These are phyloP conservation scores for Ajuga reptans DNA, from an alignment of 305 asterid genomes.

Conservation along the genomic window DNA sequence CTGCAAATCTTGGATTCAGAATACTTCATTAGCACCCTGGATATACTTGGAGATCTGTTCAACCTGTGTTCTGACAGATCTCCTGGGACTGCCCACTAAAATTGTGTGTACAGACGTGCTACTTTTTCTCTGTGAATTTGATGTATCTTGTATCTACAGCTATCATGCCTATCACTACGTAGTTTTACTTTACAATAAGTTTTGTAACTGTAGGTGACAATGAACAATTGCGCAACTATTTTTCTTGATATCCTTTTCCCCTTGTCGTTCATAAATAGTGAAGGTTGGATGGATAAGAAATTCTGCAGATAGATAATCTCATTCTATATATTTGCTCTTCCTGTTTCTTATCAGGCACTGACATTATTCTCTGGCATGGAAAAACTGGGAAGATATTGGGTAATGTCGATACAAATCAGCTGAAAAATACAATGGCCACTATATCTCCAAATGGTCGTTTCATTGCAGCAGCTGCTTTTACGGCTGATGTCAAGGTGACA, in stretches of 20 bases:
- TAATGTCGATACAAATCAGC: conserved; percentile 87
- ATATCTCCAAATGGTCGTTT: conserved; percentile 96
- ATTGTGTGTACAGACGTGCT: neutral
- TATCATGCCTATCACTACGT: conserved; percentile 9
- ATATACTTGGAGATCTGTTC: neutral
- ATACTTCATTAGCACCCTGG: neutral
- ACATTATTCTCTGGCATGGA: conserved; percentile 84
- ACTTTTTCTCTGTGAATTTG: neutral
- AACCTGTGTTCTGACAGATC: neutral
- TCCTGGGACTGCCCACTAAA: neutral
- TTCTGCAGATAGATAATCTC: conserved; percentile 7
- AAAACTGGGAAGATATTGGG: conserved; percentile 82
- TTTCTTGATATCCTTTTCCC: conserved; percentile 1
- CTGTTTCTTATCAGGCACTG: conserved; percentile 62
- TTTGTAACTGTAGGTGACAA: neutral
- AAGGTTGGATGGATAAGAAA: neutral
- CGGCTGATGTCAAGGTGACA: conserved; percentile 95
- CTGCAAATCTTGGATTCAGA: neutral
- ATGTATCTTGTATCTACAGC: conserved; percentile 12
- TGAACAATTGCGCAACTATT: neutral
- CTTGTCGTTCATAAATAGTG: neutral
- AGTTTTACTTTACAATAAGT: neutral
- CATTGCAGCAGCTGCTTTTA: conserved; percentile 98
- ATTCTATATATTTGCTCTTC: conserved; percentile 8
- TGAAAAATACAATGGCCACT: conserved; percentile 93